Percentiles rank a stretch among this genome's conserved stretches.
Evolutionary conservation across 495 filamentous ascomycete species (phyloP).

Genomic region (Halenospora varia): DNA sequence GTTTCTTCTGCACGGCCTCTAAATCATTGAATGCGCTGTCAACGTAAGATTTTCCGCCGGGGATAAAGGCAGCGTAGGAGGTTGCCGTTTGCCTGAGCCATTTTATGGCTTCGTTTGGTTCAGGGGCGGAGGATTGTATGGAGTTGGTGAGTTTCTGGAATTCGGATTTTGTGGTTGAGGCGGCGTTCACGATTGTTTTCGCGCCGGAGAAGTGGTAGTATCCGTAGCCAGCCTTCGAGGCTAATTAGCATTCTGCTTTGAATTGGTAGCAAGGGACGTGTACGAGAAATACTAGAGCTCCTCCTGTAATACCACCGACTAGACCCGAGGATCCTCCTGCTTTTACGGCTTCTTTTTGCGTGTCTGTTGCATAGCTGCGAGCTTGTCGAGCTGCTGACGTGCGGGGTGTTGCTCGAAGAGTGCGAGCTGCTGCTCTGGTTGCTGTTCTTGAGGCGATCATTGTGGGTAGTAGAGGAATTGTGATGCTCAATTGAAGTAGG

Average conservation of each 20-base stretch:
- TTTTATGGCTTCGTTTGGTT: constrained; percentile 52
- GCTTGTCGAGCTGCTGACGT: background rate
- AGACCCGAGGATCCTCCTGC: constrained; percentile 16
- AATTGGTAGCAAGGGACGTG: background rate
- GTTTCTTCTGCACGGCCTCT: constrained; percentile 52
- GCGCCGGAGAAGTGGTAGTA: constrained; percentile 61
- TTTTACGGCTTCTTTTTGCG: constrained; percentile 3
- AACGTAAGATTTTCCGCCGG: constrained; percentile 57
- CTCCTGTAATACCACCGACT: constrained; percentile 20
- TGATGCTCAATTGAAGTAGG: background rate
- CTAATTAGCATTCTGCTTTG: background rate
- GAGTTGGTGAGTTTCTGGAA: constrained; percentile 45
- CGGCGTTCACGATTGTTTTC: constrained; percentile 44
- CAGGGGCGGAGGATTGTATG: constrained; percentile 50
- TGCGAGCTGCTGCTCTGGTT: constrained; percentile 8
- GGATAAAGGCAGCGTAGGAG: constrained; percentile 61
- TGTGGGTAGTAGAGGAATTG: background rate
- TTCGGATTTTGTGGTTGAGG: constrained; percentile 46
- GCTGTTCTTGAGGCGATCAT: constrained; percentile 18
- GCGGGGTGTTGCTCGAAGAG: constrained; percentile 1
- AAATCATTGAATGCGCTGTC: constrained; percentile 60
- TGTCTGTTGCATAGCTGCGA: background rate
- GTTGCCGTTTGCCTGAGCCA: constrained; percentile 54
- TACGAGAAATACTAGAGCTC: constrained; percentile 21
- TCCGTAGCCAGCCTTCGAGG: constrained; percentile 28